Percentiles rank a stretch among this genome's conserved stretches.
These are phyloP conservation scores for Pseudogymnoascus sp. DNA, from an alignment of 2,329 filamentous ascomycete species.

Conservation along the genomic window DNA sequence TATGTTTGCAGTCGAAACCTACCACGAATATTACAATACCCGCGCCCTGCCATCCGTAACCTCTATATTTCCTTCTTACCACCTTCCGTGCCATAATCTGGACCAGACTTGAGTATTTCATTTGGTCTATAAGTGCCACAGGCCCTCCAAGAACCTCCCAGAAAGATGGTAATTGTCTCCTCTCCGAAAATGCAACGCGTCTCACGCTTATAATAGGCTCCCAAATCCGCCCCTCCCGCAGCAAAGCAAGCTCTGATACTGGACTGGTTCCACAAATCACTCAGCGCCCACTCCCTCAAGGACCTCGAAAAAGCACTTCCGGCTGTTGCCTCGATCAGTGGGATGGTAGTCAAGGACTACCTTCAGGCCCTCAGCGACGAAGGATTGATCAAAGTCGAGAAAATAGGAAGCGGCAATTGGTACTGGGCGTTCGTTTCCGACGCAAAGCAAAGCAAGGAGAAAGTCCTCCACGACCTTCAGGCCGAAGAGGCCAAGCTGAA, in stretches of 20 bases:
- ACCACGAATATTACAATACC: neutral
- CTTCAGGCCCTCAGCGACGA: slow-evolving; percentile 54
- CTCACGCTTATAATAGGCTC: slow-evolving; percentile 26
- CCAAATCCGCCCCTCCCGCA: slow-evolving; percentile 47
- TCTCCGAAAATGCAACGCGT: neutral
- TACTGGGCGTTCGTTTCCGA: slow-evolving; percentile 60
- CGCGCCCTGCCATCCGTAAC: neutral
- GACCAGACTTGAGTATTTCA: neutral
- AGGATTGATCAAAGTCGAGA: slow-evolving; percentile 53
- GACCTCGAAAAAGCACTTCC: slow-evolving; percentile 59
- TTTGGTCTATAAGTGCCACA: neutral
- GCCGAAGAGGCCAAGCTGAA: slow-evolving; percentile 27
- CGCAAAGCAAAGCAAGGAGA: slow-evolving; percentile 37
- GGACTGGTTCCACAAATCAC: slow-evolving; percentile 49
- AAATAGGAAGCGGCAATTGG: slow-evolving; percentile 64
- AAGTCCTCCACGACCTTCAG: slow-evolving; percentile 29
- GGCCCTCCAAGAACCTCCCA: neutral
- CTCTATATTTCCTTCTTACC: neutral
- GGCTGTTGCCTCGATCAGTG: slow-evolving; percentile 51
- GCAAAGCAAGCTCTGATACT: slow-evolving; percentile 51
- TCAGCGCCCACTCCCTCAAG: slow-evolving; percentile 55
- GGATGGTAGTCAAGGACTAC: slow-evolving; percentile 61
- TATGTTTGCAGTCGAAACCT: neutral
- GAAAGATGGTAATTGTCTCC: neutral
- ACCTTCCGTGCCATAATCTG: neutral